Percentiles rank a stretch among this genome's conserved stretches.
phyloP scores from a whole-genome alignment of 208 protist genomes.

The Crithidia acanthocephali region DNA sequence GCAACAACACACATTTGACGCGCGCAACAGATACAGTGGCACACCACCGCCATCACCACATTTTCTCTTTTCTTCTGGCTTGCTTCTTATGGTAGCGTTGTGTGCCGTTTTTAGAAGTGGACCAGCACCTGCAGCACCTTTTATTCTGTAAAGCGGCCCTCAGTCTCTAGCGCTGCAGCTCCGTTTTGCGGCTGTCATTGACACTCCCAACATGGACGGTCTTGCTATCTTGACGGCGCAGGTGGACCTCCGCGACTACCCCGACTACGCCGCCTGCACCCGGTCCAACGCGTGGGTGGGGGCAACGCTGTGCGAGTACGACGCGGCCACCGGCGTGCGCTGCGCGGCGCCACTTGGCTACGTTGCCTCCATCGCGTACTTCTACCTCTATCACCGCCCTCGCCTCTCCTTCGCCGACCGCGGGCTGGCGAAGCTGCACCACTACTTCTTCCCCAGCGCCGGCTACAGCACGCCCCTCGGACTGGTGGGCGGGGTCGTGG shows the following conservation, averaged over 20 bases:
- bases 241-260: constrained; percentile 59
- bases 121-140: too few relatives aligned
- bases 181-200: too few relatives aligned
- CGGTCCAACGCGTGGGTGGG: constrained; percentile 41
- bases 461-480: constrained; percentile 71
- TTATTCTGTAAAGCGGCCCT: not conserved
- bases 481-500: constrained; percentile 38
- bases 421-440: constrained; percentile 56
- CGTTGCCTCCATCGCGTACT: constrained; percentile 55
- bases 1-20: too few relatives aligned
- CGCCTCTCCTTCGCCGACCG: constrained; percentile 76
- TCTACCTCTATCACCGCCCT: constrained; percentile 64
- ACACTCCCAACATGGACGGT: constrained; percentile 16
- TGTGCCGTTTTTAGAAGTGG: too few relatives aligned
- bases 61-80: not conserved
- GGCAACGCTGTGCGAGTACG: constrained; percentile 56
- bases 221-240: not conserved
- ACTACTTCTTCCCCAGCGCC: constrained; percentile 84
- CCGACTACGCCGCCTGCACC: constrained; percentile 38
- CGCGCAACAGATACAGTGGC: too few relatives aligned
- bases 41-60: too few relatives aligned
- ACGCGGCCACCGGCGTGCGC: constrained; percentile 57
- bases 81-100: not conserved
- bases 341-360: constrained; percentile 52
- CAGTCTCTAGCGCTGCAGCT: not conserved